Percentiles rank a stretch among this genome's conserved stretches.
Conservation (phyloP, 345 rosid genomes). For the Excoecaria cochinchinensis region DNA sequence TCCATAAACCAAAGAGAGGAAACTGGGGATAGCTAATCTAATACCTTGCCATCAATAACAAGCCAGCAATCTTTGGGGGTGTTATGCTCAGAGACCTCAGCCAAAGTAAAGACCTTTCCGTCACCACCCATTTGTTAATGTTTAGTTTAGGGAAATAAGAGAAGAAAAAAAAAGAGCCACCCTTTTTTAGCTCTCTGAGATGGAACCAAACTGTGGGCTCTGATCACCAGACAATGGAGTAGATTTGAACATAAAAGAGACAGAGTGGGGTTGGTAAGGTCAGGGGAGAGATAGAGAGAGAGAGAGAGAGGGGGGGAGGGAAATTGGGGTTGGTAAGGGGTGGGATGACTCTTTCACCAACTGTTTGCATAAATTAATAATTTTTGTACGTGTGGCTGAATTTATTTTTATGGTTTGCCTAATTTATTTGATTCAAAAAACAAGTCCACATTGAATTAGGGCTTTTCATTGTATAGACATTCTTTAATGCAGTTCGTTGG, state of each 20-base stretch:
- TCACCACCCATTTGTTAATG: constrained; percentile 50
- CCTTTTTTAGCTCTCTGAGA: background rate
- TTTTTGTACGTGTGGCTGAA: too few species aligned
- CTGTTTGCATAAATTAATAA: background rate
- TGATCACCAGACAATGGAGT: background rate
- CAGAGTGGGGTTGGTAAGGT: constrained; percentile 8
- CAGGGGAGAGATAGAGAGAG: background rate
- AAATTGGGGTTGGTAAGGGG: background rate
- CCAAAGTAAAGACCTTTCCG: constrained; percentile 58
- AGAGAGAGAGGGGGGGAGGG: background rate
- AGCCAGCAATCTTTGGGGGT: constrained; percentile 77
- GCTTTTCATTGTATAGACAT: too few species aligned
- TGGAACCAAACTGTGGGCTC: background rate
- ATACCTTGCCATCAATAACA: constrained; percentile 83
- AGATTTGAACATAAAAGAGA: background rate
- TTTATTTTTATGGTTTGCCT: too few species aligned
- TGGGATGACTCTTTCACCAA: constrained; percentile 20
- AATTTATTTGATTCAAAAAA: too few species aligned
- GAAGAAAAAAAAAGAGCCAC: background rate
- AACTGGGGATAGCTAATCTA: background rate
- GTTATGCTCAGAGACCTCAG: constrained; percentile 76
- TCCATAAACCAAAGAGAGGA: background rate
- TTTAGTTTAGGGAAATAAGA: background rate
- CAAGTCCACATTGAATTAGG: too few species aligned
- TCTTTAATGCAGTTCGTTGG: too few species aligned